Conservation (phyloP, 2,329 filamentous ascomycete species). For the Rutstroemia sp. region DNA sequence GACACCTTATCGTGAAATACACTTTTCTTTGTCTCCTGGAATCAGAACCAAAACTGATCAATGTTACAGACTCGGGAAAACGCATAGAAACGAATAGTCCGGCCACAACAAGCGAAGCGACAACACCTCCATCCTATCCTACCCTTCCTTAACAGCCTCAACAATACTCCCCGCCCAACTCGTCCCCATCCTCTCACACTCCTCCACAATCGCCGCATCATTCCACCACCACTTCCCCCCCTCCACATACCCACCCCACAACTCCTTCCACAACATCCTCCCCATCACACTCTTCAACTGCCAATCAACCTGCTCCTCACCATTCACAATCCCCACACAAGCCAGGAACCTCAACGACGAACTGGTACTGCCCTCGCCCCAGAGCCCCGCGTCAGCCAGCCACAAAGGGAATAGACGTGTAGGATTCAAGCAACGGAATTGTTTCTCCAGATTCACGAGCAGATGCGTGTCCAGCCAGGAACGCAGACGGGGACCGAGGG, state of each 20-base stretch:
- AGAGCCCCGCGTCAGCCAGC: conserved; percentile 49
- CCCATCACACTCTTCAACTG: conserved; percentile 46
- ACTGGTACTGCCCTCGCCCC: conserved; percentile 26
- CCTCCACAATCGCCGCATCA: conserved; percentile 43
- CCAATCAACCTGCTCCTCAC: conserved; percentile 27
- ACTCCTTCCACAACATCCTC: conserved; percentile 52
- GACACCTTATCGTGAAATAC: no score
- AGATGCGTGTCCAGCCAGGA: conserved; percentile 57
- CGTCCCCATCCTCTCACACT: conserved; percentile 47
- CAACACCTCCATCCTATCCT: not conserved
- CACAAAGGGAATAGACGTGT: conserved; percentile 50
- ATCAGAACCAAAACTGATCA: not conserved
- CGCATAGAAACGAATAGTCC: not conserved
- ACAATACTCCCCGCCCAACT: conserved; percentile 53
- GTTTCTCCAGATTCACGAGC: conserved; percentile 48
- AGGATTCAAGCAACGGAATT: conserved; percentile 53
- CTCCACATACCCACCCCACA: conserved; percentile 42
- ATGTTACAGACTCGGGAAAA: not conserved
- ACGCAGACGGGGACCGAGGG: conserved; percentile 49
- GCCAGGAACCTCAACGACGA: conserved; percentile 22
- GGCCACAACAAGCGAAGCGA: not conserved
- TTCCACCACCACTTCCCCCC: conserved; percentile 55
- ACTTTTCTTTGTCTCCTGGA: no score
- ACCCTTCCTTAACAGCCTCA: conserved; percentile 42
- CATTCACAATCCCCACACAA: conserved; percentile 7